phyloP scores from a whole-genome alignment of 306 rosid genomes.

The Hippophae rhamnoides region DNA sequence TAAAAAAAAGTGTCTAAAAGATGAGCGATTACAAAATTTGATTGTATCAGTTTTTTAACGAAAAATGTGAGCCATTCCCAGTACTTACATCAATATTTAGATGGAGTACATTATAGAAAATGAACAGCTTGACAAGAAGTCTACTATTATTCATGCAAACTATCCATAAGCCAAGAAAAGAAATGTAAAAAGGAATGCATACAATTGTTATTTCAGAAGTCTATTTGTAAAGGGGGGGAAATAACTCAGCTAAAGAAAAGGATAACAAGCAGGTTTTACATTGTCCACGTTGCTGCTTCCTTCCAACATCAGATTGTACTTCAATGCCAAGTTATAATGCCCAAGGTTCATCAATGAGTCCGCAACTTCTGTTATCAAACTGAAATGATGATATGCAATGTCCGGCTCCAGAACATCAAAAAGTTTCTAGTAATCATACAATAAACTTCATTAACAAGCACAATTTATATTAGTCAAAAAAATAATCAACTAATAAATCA shows the following conservation, averaged over 20 bases:
- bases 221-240: background rate
- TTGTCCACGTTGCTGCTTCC: constrained; percentile 43
- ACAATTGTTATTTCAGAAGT: no score
- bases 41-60: no score
- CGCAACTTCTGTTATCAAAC: constrained; percentile 50
- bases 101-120: no score
- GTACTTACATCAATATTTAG: no score
- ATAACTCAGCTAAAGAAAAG: background rate
- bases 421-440: constrained; percentile 29
- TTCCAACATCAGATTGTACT: constrained; percentile 56
- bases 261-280: constrained; percentile 10
- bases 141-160: no score
- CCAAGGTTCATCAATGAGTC: constrained; percentile 54
- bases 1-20: no score
- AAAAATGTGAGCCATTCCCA: no score
- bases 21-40: no score
- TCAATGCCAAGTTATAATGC: constrained; percentile 56
- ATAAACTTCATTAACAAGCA: constrained; percentile 21
- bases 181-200: no score
- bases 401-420: constrained; percentile 46
- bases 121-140: no score
- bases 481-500: background rate
- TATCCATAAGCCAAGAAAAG: no score
- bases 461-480: constrained; percentile 13
- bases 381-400: constrained; percentile 33